Conservation (phyloP, 1,284 basidiomycete species). For the Microbotryomycetes sp. region DNA sequence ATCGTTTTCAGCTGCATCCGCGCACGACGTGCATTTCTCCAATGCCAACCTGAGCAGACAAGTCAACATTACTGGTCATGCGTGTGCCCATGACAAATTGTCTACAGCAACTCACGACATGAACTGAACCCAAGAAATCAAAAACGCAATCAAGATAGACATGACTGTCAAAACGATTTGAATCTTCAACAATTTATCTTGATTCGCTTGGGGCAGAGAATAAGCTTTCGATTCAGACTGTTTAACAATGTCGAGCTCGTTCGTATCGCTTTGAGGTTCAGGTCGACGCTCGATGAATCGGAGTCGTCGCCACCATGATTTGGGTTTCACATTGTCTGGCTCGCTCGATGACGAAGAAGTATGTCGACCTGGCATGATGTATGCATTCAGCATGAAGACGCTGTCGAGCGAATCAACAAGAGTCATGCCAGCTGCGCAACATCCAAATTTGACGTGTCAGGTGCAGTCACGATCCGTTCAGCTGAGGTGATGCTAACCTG, state of each 20-base stretch:
- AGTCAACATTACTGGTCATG: not conserved
- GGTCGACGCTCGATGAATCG: conserved; percentile 2
- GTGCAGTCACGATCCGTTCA: no score
- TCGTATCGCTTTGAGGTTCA: no score
- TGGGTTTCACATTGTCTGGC: not conserved
- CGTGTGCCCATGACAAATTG: not conserved
- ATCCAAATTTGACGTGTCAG: not conserved
- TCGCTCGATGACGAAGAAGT: not conserved
- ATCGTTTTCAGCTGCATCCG: conserved; percentile 39
- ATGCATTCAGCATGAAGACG: conserved; percentile 43
- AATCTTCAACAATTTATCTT: conserved; percentile 32
- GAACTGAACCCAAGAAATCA: conserved; percentile 40
- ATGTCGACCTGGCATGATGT: conserved; percentile 26
- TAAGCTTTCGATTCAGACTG: not conserved
- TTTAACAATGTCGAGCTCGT: conserved; percentile 7
- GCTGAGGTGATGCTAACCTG: no score
- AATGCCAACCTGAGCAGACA: conserved; percentile 28
- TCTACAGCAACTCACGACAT: conserved; percentile 35
- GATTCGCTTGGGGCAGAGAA: conserved; percentile 13
- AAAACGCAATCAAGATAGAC: conserved; percentile 41
- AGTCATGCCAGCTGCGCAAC: conserved; percentile 39
- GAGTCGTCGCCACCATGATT: not conserved
- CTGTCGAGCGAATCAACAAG: conserved; percentile 42
- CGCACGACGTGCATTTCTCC: conserved; percentile 40
- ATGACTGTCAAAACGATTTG: conserved; percentile 41